Evolutionary conservation across 805 yeast genomes (phyloP), one percentile per base, ranked within the genome.

Genomic region (Kregervanrija fluxuum): DNA sequence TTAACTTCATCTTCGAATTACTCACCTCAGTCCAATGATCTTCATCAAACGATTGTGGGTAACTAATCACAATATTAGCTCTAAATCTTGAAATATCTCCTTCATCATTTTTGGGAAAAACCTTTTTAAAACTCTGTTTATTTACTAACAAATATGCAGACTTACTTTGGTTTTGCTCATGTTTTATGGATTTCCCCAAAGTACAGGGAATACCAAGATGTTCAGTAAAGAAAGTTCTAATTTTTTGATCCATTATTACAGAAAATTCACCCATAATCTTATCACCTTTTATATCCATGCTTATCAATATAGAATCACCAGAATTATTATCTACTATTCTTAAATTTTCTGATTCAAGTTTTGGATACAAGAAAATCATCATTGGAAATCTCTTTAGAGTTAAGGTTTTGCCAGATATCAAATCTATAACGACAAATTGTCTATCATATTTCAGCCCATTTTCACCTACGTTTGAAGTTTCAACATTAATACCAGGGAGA

Each of bases 361-460:
- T 1, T n/a, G 75, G 70, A 22, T 49, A 44, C 35, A 71, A 53
- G 14, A 52, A 49, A 8, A 63, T 59, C 75, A 71, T 70, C 8
- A 49, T 37, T 13, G 59, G 58, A 43, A 61, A 41, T 30, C 54
- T 52, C 44, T 70, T 71, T 47, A 70, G 54, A 2, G 63, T 48
- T 37, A 70, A 36, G 4, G 68, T 64, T 10, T 50, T 44, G 11
- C 48, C 45, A 12, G 57, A 52, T 1, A 50, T 43, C 2, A 59
- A 45, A 33, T 58, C 59, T 5, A 69, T 48, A n/a, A 71, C 48
- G 35, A 71, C 61, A 42, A 69, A 71, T 46, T 55, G 54, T 13
- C 76, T 53, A 50, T 71, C 76, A 54, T 61, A 64, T 38, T 62
- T 48, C n/a, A 71, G 54, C 0, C 75, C 75, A 8, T 43, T 43